A percentile compares a stretch with the other conserved stretches of the same genome.
Evolutionary conservation across 1,284 basidiomycete genomes (phyloP).

Genomic region (Ustilago esculenta): DNA sequence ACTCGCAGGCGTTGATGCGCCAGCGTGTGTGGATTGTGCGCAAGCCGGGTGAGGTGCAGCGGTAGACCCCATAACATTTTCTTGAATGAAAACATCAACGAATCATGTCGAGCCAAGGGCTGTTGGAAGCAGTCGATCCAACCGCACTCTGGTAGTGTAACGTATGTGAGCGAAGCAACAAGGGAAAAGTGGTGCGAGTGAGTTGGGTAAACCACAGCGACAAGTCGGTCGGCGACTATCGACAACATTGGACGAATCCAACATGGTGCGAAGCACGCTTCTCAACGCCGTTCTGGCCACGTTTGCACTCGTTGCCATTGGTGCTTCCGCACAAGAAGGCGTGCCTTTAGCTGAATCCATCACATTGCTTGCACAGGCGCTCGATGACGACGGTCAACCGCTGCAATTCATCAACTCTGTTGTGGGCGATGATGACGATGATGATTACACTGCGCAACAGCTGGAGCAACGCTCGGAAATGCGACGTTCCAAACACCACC

Average conservation of each 20-base stretch:
- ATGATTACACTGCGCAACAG: slow-evolving; percentile 42
- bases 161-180: too few relatives aligned
- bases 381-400: slow-evolving; percentile 51
- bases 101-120: too few relatives aligned
- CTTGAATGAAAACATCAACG: too few relatives aligned
- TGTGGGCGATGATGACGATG: slow-evolving; percentile 50
- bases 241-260: not conserved
- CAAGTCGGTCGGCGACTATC: too few relatives aligned
- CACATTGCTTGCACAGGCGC: slow-evolving; percentile 3
- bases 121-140: too few relatives aligned
- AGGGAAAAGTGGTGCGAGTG: too few relatives aligned
- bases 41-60: slow-evolving; percentile 46
- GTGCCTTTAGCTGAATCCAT: not conserved
- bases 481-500: slow-evolving; percentile 42
- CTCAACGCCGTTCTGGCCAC: slow-evolving; percentile 27
- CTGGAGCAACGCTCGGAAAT: slow-evolving; percentile 32
- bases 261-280: slow-evolving; percentile 25
- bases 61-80: too few relatives aligned
- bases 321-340: slow-evolving; percentile 6
- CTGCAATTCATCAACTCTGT: slow-evolving; percentile 54
- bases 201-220: too few relatives aligned
- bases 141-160: too few relatives aligned
- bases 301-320: slow-evolving; percentile 15
- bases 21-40: slow-evolving; percentile 51
- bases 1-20: slow-evolving; percentile 41